Base-by-base conservation (phyloP, 2,329 filamentous ascomycete species). In the Aspergillus costaricaensis region DNA sequence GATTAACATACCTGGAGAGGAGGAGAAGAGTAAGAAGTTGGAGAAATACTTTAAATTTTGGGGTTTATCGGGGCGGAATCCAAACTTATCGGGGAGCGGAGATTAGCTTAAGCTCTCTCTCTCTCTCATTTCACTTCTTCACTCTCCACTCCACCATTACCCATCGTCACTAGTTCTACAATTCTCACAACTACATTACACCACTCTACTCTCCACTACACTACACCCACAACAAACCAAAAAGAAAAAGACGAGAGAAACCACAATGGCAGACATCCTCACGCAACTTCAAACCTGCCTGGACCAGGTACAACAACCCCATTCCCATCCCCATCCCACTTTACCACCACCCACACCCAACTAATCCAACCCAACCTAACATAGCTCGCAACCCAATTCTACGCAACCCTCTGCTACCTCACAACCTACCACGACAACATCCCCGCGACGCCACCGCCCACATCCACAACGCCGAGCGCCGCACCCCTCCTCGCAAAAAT, bases 301-400 rank as follows among this genome's bases (percentile, higher is more conserved):
- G 41, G 80, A 82, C 65, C 80, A 82, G 67, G 79, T 79, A 71
- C 48, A 41, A 19, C 39, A 36, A 19, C 32, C 23, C 10, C 15
- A 3, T 5, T n/a, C n/a, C 27, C 25, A 49, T 47, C 23, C 6
- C 17, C n/a, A n/a, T n/a, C n/a, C n/a, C n/a, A n/a, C n/a, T n/a
- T n/a, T n/a, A n/a, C n/a, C n/a, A 15, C 49, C 27, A 14, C n/a
- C 43, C 56, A 38, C 55, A 25, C 39, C 21, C 19, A 59, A 21
- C 47, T 48, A 57, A 64, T 25, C 23, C 23, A 58, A 54, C 25
- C 7, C 25, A 27, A 27, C 25, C 1, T 2, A 27, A 27, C 54
- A 78, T 48, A 81, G 77, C 77, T 82, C 32, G 78, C 79, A 68
- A 82, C 79, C 51, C 80, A 82, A 74, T 81, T 81, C 76, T 82